Conservation (phyloP, 75 land plant genomes). For the Chamaecyparis obtusa region DNA sequence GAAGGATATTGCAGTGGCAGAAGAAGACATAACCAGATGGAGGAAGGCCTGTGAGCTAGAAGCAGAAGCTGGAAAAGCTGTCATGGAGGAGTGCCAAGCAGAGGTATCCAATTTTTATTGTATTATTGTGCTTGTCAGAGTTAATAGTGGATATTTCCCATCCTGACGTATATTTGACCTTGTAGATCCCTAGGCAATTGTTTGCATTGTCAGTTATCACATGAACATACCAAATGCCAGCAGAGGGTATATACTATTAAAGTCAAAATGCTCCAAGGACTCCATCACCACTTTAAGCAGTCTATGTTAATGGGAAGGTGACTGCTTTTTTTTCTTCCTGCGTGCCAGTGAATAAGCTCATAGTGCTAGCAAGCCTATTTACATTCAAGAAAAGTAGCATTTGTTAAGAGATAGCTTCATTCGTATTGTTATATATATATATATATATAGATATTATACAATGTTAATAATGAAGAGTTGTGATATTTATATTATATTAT, state of each 20-base stretch:
- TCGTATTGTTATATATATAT: too few species aligned
- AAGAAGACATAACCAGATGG: slow-evolving; percentile 63
- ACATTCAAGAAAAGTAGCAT: background rate
- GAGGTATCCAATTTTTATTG: slow-evolving; percentile 29
- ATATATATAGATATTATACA: too few species aligned
- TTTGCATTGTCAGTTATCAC: background rate
- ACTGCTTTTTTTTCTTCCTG: background rate
- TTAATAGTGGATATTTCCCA: background rate
- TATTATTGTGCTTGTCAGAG: background rate
- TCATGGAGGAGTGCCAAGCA: slow-evolving; percentile 40
- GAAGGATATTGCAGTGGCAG: slow-evolving; percentile 35
- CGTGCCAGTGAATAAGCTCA: background rate
- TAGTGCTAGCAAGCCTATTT: background rate
- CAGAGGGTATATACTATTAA: background rate
- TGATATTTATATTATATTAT: too few species aligned
- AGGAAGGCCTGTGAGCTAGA: slow-evolving; percentile 64
- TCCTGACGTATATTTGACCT: background rate
- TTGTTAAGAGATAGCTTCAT: too few species aligned
- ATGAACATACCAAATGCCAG: background rate
- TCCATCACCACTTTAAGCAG: background rate
- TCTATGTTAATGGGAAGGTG: background rate
- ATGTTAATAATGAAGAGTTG: too few species aligned
- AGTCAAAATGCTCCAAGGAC: background rate
- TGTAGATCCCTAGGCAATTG: background rate
- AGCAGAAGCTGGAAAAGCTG: slow-evolving; percentile 49